Evolutionary conservation across 2,329 filamentous ascomycete species (phyloP), one percentile per base, ranked within the genome.

Genomic region (Fusarium succisae): DNA sequence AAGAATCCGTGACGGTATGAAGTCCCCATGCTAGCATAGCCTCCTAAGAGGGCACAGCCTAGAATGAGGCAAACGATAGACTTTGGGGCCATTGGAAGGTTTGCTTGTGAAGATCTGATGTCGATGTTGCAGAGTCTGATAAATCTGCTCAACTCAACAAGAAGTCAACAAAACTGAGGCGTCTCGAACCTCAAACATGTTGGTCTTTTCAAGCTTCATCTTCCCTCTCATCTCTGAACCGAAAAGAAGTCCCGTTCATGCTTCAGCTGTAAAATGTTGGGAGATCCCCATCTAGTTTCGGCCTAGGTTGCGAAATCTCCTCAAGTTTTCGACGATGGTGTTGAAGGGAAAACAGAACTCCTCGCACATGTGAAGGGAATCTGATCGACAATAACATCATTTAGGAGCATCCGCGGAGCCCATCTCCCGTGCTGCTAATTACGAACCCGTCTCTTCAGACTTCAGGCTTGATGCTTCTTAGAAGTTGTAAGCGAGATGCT

Each of bases 301-400:
- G 69, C 63, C 58, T 68, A 75, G 71, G 22, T 76, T 76, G 74
- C 74, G 74, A 76, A 38, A 58, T 37, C 28, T 28, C 30, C n/a
- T 35, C 53, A 22, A 30, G 54, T 44, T 38, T 55, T 55, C 26
- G n/a, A 58, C 11, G 13, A 57, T n/a, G 35, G 20, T 20, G 35
- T 60, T 56, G 24, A 48, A 38, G 5, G 17, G 32, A 22, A 26
- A 32, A 50, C 6, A 17, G 13, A 18, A 26, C 17, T 30, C 18
- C 20, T 30, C 18, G 2, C 24, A 44, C 63, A 70, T 48, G 70
- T 65, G 58, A 53, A 53, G 50, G 32, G 58, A 41, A 50, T 6
- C 30, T 43, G 39, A 65, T 43, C 35, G 37, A 59, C 30, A 43
- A 37, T 14, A 47, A 32, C 20, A 48, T 37, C 12, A 20, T 28